Conservation (phyloP, 2,329 filamentous ascomycete genomes). For the Pseudogymnoascus sp. region DNA sequence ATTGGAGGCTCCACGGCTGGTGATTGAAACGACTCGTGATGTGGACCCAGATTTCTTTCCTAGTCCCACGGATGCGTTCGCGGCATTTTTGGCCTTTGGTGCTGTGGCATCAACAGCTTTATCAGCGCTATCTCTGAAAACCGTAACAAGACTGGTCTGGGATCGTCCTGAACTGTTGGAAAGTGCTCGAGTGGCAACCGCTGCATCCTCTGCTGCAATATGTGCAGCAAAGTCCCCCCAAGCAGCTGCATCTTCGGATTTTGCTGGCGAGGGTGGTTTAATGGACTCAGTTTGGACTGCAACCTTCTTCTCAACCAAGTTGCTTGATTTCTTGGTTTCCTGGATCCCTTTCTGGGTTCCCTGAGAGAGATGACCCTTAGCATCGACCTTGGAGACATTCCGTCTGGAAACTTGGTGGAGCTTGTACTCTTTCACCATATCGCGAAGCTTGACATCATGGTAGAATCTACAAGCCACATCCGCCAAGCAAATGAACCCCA, state of each 20-base stretch:
- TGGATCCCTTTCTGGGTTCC: not conserved
- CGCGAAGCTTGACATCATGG: not conserved
- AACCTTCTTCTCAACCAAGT: slow-evolving; percentile 32
- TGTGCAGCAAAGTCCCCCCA: not conserved
- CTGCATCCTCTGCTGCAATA: not conserved
- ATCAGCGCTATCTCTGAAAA: not conserved
- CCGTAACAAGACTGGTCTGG: not conserved
- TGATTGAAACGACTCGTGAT: not conserved
- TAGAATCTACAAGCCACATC: not conserved
- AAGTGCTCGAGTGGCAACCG: not conserved
- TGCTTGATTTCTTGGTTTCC: not conserved
- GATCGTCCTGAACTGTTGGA: not conserved
- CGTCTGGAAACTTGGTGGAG: not conserved
- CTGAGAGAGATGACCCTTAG: not conserved
- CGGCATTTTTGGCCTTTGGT: not conserved
- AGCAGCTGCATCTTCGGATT: slow-evolving; percentile 16
- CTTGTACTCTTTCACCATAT: not conserved
- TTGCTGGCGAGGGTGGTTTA: not conserved
- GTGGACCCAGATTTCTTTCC: not conserved
- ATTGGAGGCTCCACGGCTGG: not conserved
- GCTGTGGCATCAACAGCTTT: not conserved
- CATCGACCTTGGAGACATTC: not conserved
- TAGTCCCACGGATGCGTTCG: not conserved
- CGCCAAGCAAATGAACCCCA: not conserved
- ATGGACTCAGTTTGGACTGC: slow-evolving; percentile 38